phyloP scores from a whole-genome alignment of 345 rosid genomes.

The Clarkia xantiana region DNA sequence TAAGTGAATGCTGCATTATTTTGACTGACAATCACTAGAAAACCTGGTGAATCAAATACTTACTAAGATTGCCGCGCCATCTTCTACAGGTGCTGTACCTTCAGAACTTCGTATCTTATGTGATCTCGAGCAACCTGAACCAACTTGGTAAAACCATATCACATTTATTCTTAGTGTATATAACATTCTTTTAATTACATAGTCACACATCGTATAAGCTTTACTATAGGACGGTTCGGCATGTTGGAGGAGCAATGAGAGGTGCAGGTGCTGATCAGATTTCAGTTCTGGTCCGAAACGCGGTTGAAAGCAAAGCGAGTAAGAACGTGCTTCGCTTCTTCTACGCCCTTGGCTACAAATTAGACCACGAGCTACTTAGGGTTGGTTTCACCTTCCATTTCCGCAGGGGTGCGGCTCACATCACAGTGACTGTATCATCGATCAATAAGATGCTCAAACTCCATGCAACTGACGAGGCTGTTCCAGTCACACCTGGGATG shows the following conservation, averaged over 20 bases:
- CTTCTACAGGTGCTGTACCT: conserved; percentile 37
- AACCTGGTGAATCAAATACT: neutral
- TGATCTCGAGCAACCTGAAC: conserved; percentile 81
- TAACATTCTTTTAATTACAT: neutral
- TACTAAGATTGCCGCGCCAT: neutral
- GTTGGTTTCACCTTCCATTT: conserved; percentile 87
- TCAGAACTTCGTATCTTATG: conserved; percentile 83
- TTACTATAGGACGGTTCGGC: conserved; percentile 62
- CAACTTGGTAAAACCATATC: conserved; percentile 43
- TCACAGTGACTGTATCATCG: conserved; percentile 69
- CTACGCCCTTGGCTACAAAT: conserved; percentile 72
- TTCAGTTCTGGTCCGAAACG: conserved; percentile 63
- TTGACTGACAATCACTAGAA: too few relatives aligned
- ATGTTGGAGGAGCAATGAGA: conserved; percentile 82
- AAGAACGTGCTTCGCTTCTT: conserved; percentile 71
- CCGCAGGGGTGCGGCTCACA: conserved; percentile 47
- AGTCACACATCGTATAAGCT: neutral
- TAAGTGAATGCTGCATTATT: too few relatives aligned
- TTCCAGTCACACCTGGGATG: conserved; percentile 91
- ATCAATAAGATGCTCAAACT: conserved; percentile 70
- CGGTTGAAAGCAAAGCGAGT: conserved; percentile 96
- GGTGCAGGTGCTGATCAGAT: conserved; percentile 93
- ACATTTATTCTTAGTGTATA: neutral
- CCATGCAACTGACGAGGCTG: conserved; percentile 82
- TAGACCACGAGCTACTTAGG: conserved; percentile 82